Evolutionary conservation across 768 basidiomycete species (phyloP), one percentile per base, ranked within the genome.

Genomic region (Boletus fagicola): DNA sequence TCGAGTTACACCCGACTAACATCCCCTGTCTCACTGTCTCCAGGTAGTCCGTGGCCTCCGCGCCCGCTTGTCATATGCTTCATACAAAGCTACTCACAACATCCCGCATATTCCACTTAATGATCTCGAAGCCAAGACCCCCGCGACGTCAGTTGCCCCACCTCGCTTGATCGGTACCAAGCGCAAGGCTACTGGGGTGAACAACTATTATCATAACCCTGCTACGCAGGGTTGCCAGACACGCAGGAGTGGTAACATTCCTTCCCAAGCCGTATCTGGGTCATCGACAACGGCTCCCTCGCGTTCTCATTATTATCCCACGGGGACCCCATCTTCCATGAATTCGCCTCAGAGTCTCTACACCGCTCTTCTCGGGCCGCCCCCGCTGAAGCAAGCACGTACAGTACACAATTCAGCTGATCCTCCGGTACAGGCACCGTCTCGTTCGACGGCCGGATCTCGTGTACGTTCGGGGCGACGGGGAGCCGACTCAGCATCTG

Each of bases 41-140:
- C 76, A 93, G 91, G 83, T 93, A 33, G 89, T 90, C 67, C 88
- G 88, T 69, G 85, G 82, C 53, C 80, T 94, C 55, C 85, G 92
- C 59, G 81, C 90, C 64, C 86, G 90, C 62, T 81, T 94, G 51
- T 82, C 88, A 0, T 90, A 91, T 73, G 91, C 91, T 24, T 86
- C 87, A 2, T 92, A 88, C 80, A 93, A 93, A 74, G 89, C 91
- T 5, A 79, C 80, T 15, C 82, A 90, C 71, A 88, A 90, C 69
- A 74, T 89, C 54, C 76, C 86, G 11, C 82, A 85, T 54, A 75
- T 84, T 49, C 78, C 86, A 45, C 74, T 92, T 49, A 80, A 80
- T 65, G 89, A 92, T 60, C 80, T 91, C 47, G 92, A 93, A 70
- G 80, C 82, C 16, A 84, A 85, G 65, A 73, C 76, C 40, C 74